Evolutionary conservation across 2,329 filamentous ascomycete genomes (phyloP), one percentile per base, ranked within the genome.

Genomic region (Stachybotrys chartarum): DNA sequence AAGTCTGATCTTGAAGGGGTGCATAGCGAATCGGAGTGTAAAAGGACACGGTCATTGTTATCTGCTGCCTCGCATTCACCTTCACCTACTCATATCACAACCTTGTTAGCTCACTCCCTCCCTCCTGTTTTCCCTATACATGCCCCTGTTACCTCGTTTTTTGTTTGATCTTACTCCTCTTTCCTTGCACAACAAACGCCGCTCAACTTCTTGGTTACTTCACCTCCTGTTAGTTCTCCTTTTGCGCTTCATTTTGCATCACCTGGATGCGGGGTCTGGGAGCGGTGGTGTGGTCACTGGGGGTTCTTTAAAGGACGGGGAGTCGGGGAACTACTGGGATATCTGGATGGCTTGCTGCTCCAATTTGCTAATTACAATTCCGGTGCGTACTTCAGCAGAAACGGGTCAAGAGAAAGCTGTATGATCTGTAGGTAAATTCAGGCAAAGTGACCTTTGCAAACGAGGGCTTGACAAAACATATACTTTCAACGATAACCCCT

Each of bases 21-120:
- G 72, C 72, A 74, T 74, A 74, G 72, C 72, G 72, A 72, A 69
- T 69, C 69, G 70, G 70, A 71, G 71, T 71, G 70, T 71, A 62
- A 69, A 65, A 66, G 71, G 64, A 46, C 45, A 56, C 54, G 56
- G 17, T 58, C 60, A 56, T 54, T 51, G 52, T 50, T 44, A 54
- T 45, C 56, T 54, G 54, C 53, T 59, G 45, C 58, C 32, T 46
- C 54, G 55, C 52, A 54, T 50, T 60, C 42, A 48, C 24, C 50
- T 44, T 53, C 54, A 57, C 50, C 54, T 53, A 61, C 42, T 51
- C 50, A 48, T 52, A 52, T 52, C 54, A 55, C 56, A 39, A 54
- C 60, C 53, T 57, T 55, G 59, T 52, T 57, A 42, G 10, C 35
- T 42, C 35, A 10, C 14, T 42, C 14, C 14, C 35, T 42, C 14